Base-by-base conservation (phyloP, 148 eudicot species). In the Chenopodium quinoa region DNA sequence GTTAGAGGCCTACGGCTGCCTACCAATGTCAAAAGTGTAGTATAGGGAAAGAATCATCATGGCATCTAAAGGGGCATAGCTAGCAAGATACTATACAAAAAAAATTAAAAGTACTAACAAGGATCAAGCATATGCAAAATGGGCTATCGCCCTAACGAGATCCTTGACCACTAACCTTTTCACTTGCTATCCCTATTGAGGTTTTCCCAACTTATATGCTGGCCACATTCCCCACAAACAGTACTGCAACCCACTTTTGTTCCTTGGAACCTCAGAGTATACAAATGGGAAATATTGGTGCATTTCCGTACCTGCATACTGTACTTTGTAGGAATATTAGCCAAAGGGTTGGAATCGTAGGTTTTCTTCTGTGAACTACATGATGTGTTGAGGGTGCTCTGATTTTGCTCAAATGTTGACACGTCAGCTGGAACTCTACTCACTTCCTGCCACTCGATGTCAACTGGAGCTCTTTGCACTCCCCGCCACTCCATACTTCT, bases 201-300 rank as follows among this genome's bases (percentile, higher is more conserved):
- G 48, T 81, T 88, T 56, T 92, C 92, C 91, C 92, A 93, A 75
- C 89, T 82, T 34, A 96, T 88, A 77, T 90, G 91, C 80, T 82
- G 85, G 54, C 90, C 99, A 87, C 99, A 96, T 82, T 88, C 95
- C 58, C 99, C 99, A 65, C 99, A 96, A 25, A 93, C 69, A 10
- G 97, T 92, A 79, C 79, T 86, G 86, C 97, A 88, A 78, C 94
- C 93, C 2, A 32, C 54, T 76, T 91, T 92, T 14, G 89, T 90
- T 4, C 97, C 92, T 75, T 91, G 97, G 66, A 92, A 91, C 75
- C 85, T 88, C 9, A 93, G 89, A 23, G 95, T 90, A 47, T 93
- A 81, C 87, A 89, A 8, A 87, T 96, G 99, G 4, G 98, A 85
- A 11, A 88, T 78, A 62, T 79, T 86, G 2, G 99, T 92, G 86